Conservation (phyloP, 2,329 filamentous ascomycete genomes). For the Cladosporium sp. region DNA sequence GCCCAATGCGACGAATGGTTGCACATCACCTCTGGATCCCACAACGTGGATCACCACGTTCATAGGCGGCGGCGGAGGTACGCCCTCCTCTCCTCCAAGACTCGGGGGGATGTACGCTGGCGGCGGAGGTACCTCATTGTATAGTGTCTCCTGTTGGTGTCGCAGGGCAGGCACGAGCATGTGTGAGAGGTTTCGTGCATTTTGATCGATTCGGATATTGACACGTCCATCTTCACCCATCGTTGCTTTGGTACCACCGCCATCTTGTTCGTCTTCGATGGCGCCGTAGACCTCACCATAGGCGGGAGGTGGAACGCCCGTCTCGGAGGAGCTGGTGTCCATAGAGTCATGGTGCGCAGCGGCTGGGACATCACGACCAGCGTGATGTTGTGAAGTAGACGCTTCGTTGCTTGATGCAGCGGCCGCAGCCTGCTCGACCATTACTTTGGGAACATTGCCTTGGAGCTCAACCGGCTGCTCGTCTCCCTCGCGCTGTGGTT, state of each 20-base stretch:
- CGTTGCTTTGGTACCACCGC: slow-evolving; percentile 36
- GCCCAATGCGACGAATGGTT: slow-evolving; percentile 48
- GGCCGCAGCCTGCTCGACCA: slow-evolving; percentile 28
- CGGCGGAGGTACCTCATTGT: slow-evolving; percentile 49
- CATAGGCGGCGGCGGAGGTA: slow-evolving; percentile 47
- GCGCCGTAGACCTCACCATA: slow-evolving; percentile 37
- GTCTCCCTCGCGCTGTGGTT: not conserved
- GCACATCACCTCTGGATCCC: slow-evolving; percentile 47
- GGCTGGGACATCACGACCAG: slow-evolving; percentile 14
- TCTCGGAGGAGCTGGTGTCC: slow-evolving; percentile 12
- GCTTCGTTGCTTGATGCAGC: slow-evolving; percentile 22
- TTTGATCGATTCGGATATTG: slow-evolving; percentile 75
- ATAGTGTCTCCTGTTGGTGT: slow-evolving; percentile 48
- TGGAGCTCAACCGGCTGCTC: slow-evolving; percentile 5
- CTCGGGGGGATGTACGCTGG: slow-evolving; percentile 71
- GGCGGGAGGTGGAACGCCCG: slow-evolving; percentile 34
- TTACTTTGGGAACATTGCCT: slow-evolving; percentile 19
- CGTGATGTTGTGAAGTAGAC: slow-evolving; percentile 3
- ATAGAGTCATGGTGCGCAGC: slow-evolving; percentile 3
- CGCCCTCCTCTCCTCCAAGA: slow-evolving; percentile 60
- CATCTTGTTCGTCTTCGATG: slow-evolving; percentile 35
- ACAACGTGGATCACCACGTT: slow-evolving; percentile 49
- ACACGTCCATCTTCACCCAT: slow-evolving; percentile 66
- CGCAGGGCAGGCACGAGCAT: slow-evolving; percentile 63
- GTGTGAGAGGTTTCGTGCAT: slow-evolving; percentile 60